These are phyloP conservation scores for Coemansia sp. DNA, from an alignment of 192 early-diverging fungal genomes.

Conservation along the genomic window DNA sequence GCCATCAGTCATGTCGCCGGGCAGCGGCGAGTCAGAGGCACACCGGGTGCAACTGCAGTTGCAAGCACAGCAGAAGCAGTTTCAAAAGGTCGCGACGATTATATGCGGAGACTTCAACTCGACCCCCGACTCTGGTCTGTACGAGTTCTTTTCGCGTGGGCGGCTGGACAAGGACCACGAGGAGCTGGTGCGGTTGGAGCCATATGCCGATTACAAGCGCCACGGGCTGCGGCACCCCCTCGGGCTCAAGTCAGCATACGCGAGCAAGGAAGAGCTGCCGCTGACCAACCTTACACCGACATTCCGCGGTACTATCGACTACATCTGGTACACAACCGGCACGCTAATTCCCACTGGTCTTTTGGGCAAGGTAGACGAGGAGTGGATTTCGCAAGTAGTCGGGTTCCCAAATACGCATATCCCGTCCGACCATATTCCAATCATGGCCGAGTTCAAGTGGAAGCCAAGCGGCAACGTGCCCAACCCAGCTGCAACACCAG, in stretches of 20 bases:
- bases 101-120: conserved; percentile 97
- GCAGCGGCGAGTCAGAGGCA: conserved; percentile 35
- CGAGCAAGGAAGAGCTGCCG: conserved; percentile 70
- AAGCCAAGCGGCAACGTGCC: conserved; percentile 28
- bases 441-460: conserved; percentile 75
- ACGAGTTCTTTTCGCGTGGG: conserved; percentile 83
- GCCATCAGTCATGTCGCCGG: background rate
- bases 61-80: conserved; percentile 55
- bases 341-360: conserved; percentile 76
- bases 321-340: conserved; percentile 85
- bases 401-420: conserved; percentile 94
- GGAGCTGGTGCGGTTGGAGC: conserved; percentile 74
- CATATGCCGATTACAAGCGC: conserved; percentile 82
- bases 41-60: conserved; percentile 45
- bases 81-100: conserved; percentile 55
- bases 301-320: conserved; percentile 89
- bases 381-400: conserved; percentile 73
- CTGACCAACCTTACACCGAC: conserved; percentile 90
- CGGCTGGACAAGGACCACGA: conserved; percentile 75
- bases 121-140: conserved; percentile 83
- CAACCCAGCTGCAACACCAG: conserved; percentile 9
- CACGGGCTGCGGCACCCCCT: conserved; percentile 82
- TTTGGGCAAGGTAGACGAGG: conserved; percentile 77
- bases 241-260: conserved; percentile 80
- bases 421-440: conserved; percentile 77